Evolutionary conservation across 1,139 yeast species (phyloP).

Genomic region (Blastobotrys buckinghamii): DNA sequence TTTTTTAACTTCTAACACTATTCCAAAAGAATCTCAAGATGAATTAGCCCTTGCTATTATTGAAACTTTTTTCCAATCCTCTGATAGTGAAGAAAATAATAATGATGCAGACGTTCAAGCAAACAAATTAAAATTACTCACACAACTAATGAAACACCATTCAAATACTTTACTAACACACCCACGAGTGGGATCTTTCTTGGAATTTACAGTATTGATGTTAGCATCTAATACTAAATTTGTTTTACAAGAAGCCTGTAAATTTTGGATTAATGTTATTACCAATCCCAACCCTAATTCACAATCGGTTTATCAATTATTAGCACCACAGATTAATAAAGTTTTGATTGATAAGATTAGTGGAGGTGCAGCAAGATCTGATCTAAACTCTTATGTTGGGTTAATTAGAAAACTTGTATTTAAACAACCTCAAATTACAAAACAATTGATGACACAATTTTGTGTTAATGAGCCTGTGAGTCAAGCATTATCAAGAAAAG

Average conservation of each 20-base stretch:
- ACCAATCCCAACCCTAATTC: constrained; percentile 5
- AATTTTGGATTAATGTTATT: constrained; percentile 60
- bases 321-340: constrained; percentile 25
- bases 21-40: constrained; percentile 2
- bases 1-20: constrained; percentile 21
- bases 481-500: constrained; percentile 25
- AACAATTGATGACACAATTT: constrained; percentile 41
- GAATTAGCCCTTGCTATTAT: constrained; percentile 17
- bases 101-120: constrained; percentile 26
- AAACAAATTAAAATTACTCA: constrained; percentile 23
- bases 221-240: constrained; percentile 57
- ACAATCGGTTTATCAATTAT: constrained; percentile 11
- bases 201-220: constrained; percentile 36
- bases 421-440: constrained; percentile 46
- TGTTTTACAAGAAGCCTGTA: constrained; percentile 53
- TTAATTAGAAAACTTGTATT: constrained; percentile 49
- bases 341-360: constrained; percentile 27
- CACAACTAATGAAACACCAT: constrained; percentile 22
- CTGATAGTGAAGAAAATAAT: constrained; percentile 12
- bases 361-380: constrained; percentile 52
- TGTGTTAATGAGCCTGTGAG: constrained; percentile 31
- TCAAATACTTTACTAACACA: constrained; percentile 15
- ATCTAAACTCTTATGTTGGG: constrained; percentile 51
- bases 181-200: constrained; percentile 15
- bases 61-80: constrained; percentile 17